phyloP scores from a whole-genome alignment of 1,139 yeast genomes.

The Taphrina wiesneri region DNA sequence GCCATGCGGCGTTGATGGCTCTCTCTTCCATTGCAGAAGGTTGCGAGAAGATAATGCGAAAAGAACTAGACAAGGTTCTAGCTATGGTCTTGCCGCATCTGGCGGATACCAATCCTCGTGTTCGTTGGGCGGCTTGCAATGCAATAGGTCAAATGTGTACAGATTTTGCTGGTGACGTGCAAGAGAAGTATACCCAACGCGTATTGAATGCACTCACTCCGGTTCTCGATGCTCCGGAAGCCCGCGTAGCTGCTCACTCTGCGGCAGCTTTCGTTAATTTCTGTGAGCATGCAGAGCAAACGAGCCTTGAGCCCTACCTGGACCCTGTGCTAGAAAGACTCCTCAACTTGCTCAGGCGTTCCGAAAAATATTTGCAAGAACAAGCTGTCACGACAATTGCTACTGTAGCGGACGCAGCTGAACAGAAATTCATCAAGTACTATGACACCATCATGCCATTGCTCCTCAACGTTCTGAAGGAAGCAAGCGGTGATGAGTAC shows the following conservation, averaged over 20 bases:
- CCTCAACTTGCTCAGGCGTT: conserved; percentile 73
- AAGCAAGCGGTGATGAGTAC: conserved; percentile 70
- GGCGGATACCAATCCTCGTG: conserved; percentile 84
- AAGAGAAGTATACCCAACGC: conserved; percentile 72
- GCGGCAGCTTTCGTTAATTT: conserved; percentile 97
- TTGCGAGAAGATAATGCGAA: conserved; percentile 81
- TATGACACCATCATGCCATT: conserved; percentile 94
- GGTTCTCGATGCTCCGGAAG: conserved; percentile 44
- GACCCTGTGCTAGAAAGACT: conserved; percentile 75
- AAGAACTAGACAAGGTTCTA: conserved; percentile 76
- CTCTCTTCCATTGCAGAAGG: conserved; percentile 97
- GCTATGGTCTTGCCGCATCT: conserved; percentile 82
- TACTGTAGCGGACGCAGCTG: conserved; percentile 97
- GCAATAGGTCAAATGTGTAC: conserved; percentile 98
- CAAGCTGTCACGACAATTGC: conserved; percentile 96
- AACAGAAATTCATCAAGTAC: conserved; percentile 80
- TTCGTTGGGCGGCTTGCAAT: conserved; percentile 95
- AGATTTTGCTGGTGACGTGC: conserved; percentile 88
- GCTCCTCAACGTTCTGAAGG: conserved; percentile 73
- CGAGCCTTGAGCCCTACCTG: conserved; percentile 82
- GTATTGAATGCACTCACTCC: conserved; percentile 87
- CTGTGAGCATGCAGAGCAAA: conserved; percentile 87
- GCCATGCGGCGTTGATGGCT: conserved; percentile 97
- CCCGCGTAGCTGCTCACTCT: conserved; percentile 92
- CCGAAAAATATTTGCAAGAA: conserved; percentile 91